These are phyloP conservation scores for Kingdonia uniflora DNA, from an alignment of 164 flowering plant species.

Conservation along the genomic window DNA sequence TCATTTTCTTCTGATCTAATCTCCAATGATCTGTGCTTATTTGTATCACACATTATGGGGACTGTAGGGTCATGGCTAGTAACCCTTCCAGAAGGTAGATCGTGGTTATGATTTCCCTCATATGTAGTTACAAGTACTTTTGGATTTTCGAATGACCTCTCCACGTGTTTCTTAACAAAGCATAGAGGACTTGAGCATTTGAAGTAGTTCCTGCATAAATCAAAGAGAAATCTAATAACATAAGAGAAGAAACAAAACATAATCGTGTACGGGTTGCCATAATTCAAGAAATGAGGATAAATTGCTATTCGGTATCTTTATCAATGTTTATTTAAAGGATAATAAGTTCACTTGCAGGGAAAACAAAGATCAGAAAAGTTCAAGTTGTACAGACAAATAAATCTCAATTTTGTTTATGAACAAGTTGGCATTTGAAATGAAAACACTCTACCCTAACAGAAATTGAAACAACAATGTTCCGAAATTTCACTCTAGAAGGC, in stretches of 20 bases:
- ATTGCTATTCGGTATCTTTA: no score
- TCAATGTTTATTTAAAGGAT: no score
- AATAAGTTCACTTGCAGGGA: no score
- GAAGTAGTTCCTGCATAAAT: conserved; percentile 73
- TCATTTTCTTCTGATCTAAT: conserved; percentile 22
- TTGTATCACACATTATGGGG: conserved; percentile 3
- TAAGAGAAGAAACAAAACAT: neutral
- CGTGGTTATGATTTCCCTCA: conserved; percentile 93
- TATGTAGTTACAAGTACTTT: conserved; percentile 89
- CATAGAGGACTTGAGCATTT: conserved; percentile 86
- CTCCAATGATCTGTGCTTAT: neutral
- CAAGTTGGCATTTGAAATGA: no score
- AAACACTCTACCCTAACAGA: no score
- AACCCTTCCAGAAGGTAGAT: conserved; percentile 59
- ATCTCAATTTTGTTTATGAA: no score
- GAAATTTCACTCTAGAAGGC: no score
- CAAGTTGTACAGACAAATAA: no score
- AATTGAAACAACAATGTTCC: no score
- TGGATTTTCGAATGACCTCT: conserved; percentile 90
- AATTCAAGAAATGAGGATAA: no score
- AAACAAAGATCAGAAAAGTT: no score
- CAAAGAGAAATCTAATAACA: neutral
- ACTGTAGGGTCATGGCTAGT: conserved; percentile 49
- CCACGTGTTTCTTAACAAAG: conserved; percentile 84
- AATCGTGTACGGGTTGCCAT: neutral